These are phyloP conservation scores for Croton laevigatus DNA, from an alignment of 441 rosid species.

Conservation along the genomic window DNA sequence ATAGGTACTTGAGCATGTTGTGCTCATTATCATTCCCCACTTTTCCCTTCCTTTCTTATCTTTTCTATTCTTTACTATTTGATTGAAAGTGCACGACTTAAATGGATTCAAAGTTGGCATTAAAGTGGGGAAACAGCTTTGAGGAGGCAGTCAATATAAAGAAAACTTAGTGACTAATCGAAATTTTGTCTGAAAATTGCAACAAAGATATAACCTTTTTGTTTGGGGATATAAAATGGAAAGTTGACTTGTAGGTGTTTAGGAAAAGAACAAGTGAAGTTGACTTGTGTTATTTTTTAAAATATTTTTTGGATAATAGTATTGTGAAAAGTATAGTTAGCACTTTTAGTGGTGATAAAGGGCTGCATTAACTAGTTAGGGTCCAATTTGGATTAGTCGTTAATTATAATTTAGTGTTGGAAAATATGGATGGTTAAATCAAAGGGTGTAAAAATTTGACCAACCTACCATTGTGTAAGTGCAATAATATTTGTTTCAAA, in stretches of 20 bases:
- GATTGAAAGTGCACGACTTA: conserved; percentile 20
- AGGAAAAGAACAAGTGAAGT: background rate
- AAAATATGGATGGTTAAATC: too few relatives aligned
- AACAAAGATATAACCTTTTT: background rate
- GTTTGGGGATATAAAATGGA: too few relatives aligned
- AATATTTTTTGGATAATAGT: too few relatives aligned
- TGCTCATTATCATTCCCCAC: background rate
- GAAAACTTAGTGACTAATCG: conserved; percentile 8
- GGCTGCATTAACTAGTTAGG: background rate
- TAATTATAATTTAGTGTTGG: too few relatives aligned
- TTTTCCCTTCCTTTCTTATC: background rate
- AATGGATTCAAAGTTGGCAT: background rate
- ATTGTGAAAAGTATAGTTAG: background rate
- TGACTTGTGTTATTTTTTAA: background rate
- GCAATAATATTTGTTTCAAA: too few relatives aligned
- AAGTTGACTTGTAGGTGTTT: too few relatives aligned
- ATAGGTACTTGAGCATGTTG: background rate
- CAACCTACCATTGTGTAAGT: too few relatives aligned
- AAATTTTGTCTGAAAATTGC: conserved; percentile 10
- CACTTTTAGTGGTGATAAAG: conserved; percentile 13
- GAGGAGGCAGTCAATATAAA: too few relatives aligned
- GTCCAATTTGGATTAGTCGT: too few relatives aligned
- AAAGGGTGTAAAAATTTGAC: too few relatives aligned
- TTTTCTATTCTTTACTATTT: background rate
- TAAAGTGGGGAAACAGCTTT: background rate